phyloP scores from a whole-genome alignment of 2,329 filamentous ascomycete genomes.

The Hypoxylon sp. region DNA sequence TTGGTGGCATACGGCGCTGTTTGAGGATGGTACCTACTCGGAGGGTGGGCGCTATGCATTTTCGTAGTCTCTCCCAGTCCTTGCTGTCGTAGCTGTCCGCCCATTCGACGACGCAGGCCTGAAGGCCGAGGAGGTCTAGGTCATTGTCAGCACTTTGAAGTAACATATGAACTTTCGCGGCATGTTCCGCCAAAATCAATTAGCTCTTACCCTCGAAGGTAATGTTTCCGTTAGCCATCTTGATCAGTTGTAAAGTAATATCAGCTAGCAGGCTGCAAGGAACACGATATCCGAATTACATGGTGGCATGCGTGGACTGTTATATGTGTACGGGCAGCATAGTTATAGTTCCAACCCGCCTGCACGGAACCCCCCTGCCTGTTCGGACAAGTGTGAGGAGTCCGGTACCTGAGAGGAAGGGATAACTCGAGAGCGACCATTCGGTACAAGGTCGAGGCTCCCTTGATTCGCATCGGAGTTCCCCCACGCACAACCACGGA shows the following conservation, averaged over 20 bases:
- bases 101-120: constrained; percentile 59
- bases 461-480: constrained; percentile 23
- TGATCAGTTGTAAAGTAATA: not conserved
- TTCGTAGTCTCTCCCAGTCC: constrained; percentile 65
- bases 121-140: constrained; percentile 45
- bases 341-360: not conserved
- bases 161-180: not conserved
- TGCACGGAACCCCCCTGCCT: constrained; percentile 24
- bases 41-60: constrained; percentile 69
- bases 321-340: constrained; percentile 17
- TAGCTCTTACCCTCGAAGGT: constrained; percentile 37
- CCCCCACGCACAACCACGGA: constrained; percentile 19
- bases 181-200: not conserved
- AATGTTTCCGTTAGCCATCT: constrained; percentile 36
- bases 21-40: constrained; percentile 48
- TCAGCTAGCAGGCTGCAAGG: not conserved
- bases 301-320: too few species aligned
- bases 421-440: constrained; percentile 1
- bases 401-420: not conserved
- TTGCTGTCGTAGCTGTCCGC: constrained; percentile 71
- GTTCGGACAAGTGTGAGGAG: constrained; percentile 12
- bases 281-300: too few species aligned
- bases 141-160: constrained; percentile 9
- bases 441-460: constrained; percentile 1
- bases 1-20: not conserved